Base-by-base conservation (phyloP, 2,329 filamentous ascomycete species). In the Didymella segeticola region DNA sequence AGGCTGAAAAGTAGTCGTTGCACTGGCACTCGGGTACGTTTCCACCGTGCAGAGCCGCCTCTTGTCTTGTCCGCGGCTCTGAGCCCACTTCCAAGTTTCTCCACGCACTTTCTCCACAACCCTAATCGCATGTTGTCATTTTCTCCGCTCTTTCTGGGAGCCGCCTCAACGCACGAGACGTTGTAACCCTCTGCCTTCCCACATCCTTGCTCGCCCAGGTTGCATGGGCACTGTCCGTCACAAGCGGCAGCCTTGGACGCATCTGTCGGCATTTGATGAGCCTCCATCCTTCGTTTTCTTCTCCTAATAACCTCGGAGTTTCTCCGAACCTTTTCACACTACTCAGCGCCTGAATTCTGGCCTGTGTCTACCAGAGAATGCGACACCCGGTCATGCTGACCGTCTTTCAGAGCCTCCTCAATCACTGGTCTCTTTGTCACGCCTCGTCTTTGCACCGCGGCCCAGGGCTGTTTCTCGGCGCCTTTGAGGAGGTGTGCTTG, bases 1-100 rank as follows among this genome's bases (percentile, higher is more conserved):
- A 72, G 69, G 69, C 69, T 71, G 63, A 72, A 72, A 67, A 60
- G 55, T 58, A 64, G 60, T 63, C 61, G 67, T 72, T 62, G 69
- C 70, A 73, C 71, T 66, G 61, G 60, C 61, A 61, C 60, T 49
- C 71, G 70, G 70, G 71, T 74, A 74, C 60, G 70, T 72, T 63
- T 58, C 47, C 57, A 62, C 64, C 59, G 62, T 60, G 67, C 71
- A 73, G 71, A 74, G 71, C 70, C 70, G 69, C 69, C 43, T 60
- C 56, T 42, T 46, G 50, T 60, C 56, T 42, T 46, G 50, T 51
- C 43, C 53, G 49, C 59, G 45, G 58, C 52, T 56, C 53, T 50
- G 47, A 47, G 43, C 52, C 45, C 43, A 34, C 47, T 56, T 56
- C 54, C 57, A 60, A 61, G 50, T 52, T 50, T 48, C 49, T 43